phyloP scores from a whole-genome alignment of 2,329 filamentous ascomycete genomes.

The Ceratocystis destructans region DNA sequence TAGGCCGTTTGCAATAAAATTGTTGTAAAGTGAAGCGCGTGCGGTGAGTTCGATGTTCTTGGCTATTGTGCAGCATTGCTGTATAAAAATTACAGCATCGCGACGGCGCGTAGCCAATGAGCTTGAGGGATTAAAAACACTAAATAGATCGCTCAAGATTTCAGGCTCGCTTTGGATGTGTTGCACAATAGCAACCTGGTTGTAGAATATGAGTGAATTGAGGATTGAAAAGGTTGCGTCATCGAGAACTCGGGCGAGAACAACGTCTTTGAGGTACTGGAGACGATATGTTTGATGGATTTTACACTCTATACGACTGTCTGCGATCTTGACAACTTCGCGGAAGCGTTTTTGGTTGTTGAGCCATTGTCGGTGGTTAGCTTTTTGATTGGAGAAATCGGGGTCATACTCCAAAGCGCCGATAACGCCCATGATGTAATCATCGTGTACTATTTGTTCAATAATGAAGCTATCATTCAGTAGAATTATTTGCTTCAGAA shows the following conservation, averaged over 20 bases:
- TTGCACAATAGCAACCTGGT: slow-evolving; percentile 94
- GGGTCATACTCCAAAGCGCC: slow-evolving; percentile 96
- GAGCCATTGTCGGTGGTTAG: slow-evolving; percentile 89
- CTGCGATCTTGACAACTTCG: slow-evolving; percentile 86
- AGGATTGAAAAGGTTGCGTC: slow-evolving; percentile 96
- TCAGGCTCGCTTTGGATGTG: slow-evolving; percentile 70
- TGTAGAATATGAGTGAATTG: slow-evolving; percentile 97
- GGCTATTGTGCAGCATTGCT: slow-evolving; percentile 86
- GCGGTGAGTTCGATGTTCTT: slow-evolving; percentile 83
- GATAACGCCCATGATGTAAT: slow-evolving; percentile 79
- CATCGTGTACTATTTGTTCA: slow-evolving; percentile 81
- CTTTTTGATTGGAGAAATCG: slow-evolving; percentile 93
- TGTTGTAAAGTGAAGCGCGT: slow-evolving; percentile 70
- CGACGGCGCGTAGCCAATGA: slow-evolving; percentile 63
- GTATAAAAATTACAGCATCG: slow-evolving; percentile 88
- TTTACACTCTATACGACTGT: slow-evolving; percentile 67
- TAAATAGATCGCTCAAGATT: slow-evolving; percentile 77
- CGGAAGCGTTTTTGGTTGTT: slow-evolving; percentile 82
- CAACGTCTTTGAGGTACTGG: slow-evolving; percentile 97
- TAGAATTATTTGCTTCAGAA: slow-evolving; percentile 91
- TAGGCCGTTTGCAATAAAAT: slow-evolving; percentile 77
- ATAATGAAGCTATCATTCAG: slow-evolving; percentile 93
- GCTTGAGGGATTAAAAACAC: slow-evolving; percentile 59
- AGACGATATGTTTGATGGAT: slow-evolving; percentile 94
- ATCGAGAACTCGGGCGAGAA: slow-evolving; percentile 86